Evolutionary conservation across 257 asterid genomes (phyloP).

Genomic region (Datura wrightii): DNA sequence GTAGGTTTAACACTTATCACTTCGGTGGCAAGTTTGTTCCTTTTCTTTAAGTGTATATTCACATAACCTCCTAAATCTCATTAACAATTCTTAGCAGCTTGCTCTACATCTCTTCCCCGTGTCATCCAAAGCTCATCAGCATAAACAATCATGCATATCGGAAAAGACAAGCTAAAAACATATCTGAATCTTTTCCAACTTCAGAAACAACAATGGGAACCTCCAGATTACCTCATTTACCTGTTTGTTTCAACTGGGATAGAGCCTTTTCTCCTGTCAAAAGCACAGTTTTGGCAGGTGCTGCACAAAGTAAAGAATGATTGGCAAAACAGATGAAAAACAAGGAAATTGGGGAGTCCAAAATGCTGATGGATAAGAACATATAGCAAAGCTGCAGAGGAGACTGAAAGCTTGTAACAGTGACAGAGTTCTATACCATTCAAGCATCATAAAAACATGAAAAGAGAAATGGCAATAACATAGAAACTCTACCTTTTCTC

Average conservation of each 20-base stretch:
- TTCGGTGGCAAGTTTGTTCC: background rate
- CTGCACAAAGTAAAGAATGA: constrained; percentile 33
- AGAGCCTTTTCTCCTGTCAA: constrained; percentile 23
- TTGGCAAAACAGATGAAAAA: background rate
- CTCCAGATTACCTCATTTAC: constrained; percentile 26
- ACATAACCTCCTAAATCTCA: background rate
- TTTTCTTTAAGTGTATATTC: constrained; percentile 9
- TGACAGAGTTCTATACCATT: constrained; percentile 9
- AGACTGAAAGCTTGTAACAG: background rate
- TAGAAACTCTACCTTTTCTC: background rate
- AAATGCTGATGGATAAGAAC: background rate
- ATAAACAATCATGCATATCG: background rate
- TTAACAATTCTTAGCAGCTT: background rate
- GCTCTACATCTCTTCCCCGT: background rate
- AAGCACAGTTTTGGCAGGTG: constrained; percentile 17
- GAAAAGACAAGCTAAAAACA: background rate
- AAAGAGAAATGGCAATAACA: background rate
- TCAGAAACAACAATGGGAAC: background rate
- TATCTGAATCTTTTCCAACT: background rate
- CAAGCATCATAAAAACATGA: constrained; percentile 4
- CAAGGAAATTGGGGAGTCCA: background rate
- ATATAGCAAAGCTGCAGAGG: constrained; percentile 20
- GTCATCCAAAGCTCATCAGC: constrained; percentile 14
- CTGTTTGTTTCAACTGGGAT: constrained; percentile 27
- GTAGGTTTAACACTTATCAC: background rate